These are phyloP conservation scores for Pholiota microspora DNA, from an alignment of 768 basidiomycete species.

Conservation along the genomic window DNA sequence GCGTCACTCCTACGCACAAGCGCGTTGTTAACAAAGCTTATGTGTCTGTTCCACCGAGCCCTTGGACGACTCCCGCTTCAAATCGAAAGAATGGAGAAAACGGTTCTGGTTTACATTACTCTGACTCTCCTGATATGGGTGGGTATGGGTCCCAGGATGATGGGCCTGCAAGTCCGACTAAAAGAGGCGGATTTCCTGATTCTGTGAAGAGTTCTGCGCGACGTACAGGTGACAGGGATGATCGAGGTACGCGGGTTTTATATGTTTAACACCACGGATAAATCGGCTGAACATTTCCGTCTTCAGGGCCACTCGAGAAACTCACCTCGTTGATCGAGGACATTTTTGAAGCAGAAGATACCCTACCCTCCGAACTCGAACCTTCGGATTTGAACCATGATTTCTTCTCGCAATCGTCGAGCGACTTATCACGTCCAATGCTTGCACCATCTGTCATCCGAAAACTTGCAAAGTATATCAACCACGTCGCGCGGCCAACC, in stretches of 20 bases:
- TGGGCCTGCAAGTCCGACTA: constrained; percentile 31
- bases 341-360: constrained; percentile 84
- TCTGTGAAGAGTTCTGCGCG: constrained; percentile 49
- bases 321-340: constrained; percentile 77
- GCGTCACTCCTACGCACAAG: constrained; percentile 30
- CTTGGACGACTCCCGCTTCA: constrained; percentile 45
- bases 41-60: constrained; percentile 43
- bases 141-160: constrained; percentile 60
- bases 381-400: constrained; percentile 67
- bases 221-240: constrained; percentile 74
- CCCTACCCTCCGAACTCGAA: constrained; percentile 39
- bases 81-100: constrained; percentile 26
- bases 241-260: too few species aligned
- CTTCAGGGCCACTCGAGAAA: constrained; percentile 69
- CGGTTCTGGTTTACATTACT: constrained; percentile 27
- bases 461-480: constrained; percentile 70
- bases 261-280: too few species aligned
- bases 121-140: constrained; percentile 47
- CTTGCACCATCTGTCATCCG: constrained; percentile 56
- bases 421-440: constrained; percentile 57
- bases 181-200: constrained; percentile 25
- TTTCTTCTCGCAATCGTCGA: constrained; percentile 62
- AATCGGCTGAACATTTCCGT: constrained; percentile 6
- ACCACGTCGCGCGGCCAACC: constrained; percentile 62
- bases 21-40: constrained; percentile 40